phyloP scores from a whole-genome alignment of 257 asterid species.

The Fraxinus pennsylvanica region DNA sequence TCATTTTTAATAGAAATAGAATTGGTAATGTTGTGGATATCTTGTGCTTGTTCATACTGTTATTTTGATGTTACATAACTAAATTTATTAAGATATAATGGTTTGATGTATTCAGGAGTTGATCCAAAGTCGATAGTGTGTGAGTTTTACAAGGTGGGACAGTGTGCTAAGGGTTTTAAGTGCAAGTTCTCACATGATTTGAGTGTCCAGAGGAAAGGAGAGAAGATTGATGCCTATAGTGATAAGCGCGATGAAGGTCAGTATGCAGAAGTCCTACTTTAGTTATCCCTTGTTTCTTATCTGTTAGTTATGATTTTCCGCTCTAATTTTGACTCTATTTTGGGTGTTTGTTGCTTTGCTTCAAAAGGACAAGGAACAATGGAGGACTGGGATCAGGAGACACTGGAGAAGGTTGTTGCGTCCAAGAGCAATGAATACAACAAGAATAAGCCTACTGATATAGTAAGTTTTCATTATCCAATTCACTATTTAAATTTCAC shows the following conservation, averaged over 20 bases:
- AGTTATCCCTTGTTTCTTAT: neutral
- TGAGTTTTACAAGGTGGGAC: constrained; percentile 84
- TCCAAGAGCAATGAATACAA: constrained; percentile 91
- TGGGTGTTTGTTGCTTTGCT: constrained; percentile 8
- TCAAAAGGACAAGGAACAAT: constrained; percentile 50
- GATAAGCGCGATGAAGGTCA: constrained; percentile 68
- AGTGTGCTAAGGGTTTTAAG: constrained; percentile 86
- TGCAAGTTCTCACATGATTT: constrained; percentile 96
- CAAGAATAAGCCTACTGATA: constrained; percentile 95
- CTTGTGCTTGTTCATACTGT: neutral
- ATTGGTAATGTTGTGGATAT: neutral
- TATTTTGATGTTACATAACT: neutral
- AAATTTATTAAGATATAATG: neutral
- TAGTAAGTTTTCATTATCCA: constrained; percentile 49
- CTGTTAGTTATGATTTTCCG: neutral
- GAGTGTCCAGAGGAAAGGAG: constrained; percentile 94
- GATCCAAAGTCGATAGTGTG: constrained; percentile 89
- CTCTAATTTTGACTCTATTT: neutral
- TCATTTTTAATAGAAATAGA: neutral
- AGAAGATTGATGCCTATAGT: constrained; percentile 89
- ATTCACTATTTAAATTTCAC: neutral
- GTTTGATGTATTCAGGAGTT: constrained; percentile 56
- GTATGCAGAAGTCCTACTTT: constrained; percentile 11
- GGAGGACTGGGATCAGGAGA: constrained; percentile 98
- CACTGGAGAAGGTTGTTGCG: constrained; percentile 75